A percentile compares a stretch with the other conserved stretches of the same genome.
Evolutionary conservation across 1,284 basidiomycete species (phyloP).

Genomic region (Marasmius oreades): DNA sequence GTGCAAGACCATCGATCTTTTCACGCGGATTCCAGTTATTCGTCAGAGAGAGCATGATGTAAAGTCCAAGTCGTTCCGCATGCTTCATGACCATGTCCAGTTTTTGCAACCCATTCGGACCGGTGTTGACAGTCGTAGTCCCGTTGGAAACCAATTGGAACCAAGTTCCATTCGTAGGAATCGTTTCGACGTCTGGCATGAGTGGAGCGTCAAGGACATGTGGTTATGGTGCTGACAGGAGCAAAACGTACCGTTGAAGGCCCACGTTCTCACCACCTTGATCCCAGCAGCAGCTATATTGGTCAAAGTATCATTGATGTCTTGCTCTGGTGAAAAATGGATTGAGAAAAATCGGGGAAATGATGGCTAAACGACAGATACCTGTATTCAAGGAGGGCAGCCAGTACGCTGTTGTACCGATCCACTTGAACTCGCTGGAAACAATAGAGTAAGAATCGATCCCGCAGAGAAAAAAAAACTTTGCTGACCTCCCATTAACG

Average conservation of each 20-base stretch:
- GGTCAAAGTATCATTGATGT: conserved; percentile 54
- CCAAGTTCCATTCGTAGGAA: conserved; percentile 54
- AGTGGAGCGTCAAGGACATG: background rate
- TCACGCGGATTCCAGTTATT: conserved; percentile 64
- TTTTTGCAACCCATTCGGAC: conserved; percentile 62
- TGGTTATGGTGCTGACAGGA: background rate
- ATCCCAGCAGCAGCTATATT: conserved; percentile 55
- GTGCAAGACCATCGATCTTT: conserved; percentile 28
- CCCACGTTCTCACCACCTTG: conserved; percentile 66
- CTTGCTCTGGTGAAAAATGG: conserved; percentile 33
- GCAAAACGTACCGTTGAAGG: conserved; percentile 47
- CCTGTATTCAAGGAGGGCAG: conserved; percentile 47
- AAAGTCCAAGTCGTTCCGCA: conserved; percentile 58
- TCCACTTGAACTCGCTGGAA: conserved; percentile 50
- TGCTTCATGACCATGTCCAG: conserved; percentile 61
- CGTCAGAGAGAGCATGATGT: conserved; percentile 59
- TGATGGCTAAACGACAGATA: background rate
- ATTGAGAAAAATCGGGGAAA: background rate
- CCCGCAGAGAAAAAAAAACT: background rate
- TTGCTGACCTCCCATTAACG: conserved; percentile 45
- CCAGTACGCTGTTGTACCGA: conserved; percentile 72
- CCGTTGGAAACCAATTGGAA: conserved; percentile 49
- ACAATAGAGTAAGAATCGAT: background rate
- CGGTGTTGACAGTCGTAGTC: conserved; percentile 50
- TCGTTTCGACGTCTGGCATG: conserved; percentile 46